phyloP scores from a whole-genome alignment of 306 rosid species.

The Sesbania bispinosa region DNA sequence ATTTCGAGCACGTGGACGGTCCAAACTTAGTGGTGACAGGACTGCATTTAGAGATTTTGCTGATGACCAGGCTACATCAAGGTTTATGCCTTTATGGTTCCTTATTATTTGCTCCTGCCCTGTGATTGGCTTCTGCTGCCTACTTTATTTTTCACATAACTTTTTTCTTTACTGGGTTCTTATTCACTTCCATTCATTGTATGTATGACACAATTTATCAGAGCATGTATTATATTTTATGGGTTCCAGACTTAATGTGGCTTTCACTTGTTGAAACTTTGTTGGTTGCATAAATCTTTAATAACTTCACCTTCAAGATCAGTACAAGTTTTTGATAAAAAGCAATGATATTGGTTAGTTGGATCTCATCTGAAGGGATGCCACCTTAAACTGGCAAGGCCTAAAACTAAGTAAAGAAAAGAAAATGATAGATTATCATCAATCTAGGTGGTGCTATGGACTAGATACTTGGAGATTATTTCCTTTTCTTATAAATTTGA shows the following conservation, averaged over 20 bases:
- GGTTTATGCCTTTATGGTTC: constrained; percentile 49
- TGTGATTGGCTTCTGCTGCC: neutral
- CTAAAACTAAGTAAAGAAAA: neutral
- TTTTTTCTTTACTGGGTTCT: neutral
- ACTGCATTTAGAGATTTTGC: constrained; percentile 73
- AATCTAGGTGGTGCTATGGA: too few relatives aligned
- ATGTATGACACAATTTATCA: neutral
- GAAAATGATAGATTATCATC: neutral
- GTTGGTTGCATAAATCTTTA: neutral
- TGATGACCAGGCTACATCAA: constrained; percentile 77
- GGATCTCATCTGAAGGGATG: constrained; percentile 4
- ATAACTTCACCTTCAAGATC: neutral
- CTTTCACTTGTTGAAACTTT: constrained; percentile 4
- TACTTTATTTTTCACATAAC: constrained; percentile 1
- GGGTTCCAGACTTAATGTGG: constrained; percentile 1
- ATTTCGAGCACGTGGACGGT: constrained; percentile 69
- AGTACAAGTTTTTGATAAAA: constrained; percentile 9
- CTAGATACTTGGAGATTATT: too few relatives aligned
- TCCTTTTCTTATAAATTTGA: neutral
- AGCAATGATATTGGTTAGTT: neutral
- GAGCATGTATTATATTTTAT: neutral
- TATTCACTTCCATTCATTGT: neutral
- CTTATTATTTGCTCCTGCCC: constrained; percentile 13
- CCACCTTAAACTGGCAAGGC: too few relatives aligned
- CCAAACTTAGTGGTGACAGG: constrained; percentile 91